These are phyloP conservation scores for Lentinula sp. DNA, from an alignment of 768 basidiomycete species.

Conservation along the genomic window DNA sequence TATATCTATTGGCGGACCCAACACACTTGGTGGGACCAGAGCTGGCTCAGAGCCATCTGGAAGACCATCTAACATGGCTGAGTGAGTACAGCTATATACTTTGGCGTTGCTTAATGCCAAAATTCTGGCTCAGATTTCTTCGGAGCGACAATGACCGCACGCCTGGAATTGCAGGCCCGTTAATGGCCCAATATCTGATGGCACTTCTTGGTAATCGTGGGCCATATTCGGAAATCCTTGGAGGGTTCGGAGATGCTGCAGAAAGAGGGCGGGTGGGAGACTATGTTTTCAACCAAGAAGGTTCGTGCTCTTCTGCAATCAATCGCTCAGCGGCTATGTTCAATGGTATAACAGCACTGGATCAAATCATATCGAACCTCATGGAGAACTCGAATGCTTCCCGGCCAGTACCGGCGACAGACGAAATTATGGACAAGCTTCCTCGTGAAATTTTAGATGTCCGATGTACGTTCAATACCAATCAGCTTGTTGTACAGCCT, in stretches of 20 bases:
- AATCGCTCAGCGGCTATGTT: background rate
- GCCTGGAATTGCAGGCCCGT: slow-evolving; percentile 44
- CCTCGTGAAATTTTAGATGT: slow-evolving; percentile 55
- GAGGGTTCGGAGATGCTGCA: slow-evolving; percentile 24
- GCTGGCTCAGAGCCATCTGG: slow-evolving; percentile 19
- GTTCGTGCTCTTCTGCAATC: slow-evolving; percentile 28
- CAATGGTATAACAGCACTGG: slow-evolving; percentile 44
- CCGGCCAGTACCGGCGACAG: slow-evolving; percentile 79
- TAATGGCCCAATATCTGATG: slow-evolving; percentile 73
- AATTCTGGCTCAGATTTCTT: slow-evolving; percentile 23
- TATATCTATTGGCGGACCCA: slow-evolving; percentile 29
- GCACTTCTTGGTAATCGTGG: slow-evolving; percentile 50
- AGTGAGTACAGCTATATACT: slow-evolving; percentile 30
- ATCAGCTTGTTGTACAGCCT: background rate
- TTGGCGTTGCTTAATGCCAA: background rate
- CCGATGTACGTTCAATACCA: slow-evolving; percentile 43
- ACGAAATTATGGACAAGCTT: slow-evolving; percentile 68
- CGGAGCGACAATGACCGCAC: slow-evolving; percentile 25
- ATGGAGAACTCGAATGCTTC: slow-evolving; percentile 76
- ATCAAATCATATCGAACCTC: slow-evolving; percentile 80
- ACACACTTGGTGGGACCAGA: slow-evolving; percentile 13
- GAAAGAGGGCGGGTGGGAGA: slow-evolving; percentile 72
- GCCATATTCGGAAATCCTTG: slow-evolving; percentile 32
- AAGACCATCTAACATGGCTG: slow-evolving; percentile 38
- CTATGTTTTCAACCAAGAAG: slow-evolving; percentile 90